Evolutionary conservation across 1,284 basidiomycete species (phyloP), one percentile per base, ranked within the genome.

Genomic region (Cutaneotrichosporon sp.): DNA sequence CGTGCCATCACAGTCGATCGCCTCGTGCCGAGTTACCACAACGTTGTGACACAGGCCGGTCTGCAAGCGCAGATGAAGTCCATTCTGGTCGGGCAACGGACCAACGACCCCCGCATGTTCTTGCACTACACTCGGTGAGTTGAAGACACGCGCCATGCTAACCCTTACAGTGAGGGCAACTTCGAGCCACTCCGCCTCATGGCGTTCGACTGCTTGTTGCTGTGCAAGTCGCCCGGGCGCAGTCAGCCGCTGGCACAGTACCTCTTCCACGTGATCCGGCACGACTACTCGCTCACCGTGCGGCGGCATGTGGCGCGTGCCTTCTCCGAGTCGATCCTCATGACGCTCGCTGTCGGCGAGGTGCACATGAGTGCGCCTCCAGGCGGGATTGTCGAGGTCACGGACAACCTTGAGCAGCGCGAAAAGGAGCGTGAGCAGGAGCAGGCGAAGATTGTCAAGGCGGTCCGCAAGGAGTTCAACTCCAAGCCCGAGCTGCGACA

Each of bases 1-100:
- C 85, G 95, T 36, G 94, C 95, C 76, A 88, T 93, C 64, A 92
- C 89, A 67, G 92, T 98, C 85, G 97, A 99, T 77, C 85, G 93
- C 60, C 83, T 99, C 18, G 95, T 99, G 59, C 92, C 97, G 3
- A 97, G 95, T 4, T 89, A 88, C 63, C 93, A 97, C 73, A 99
- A 99, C 72, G 87, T 94, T 25, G 89, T 99, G 43, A 95, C 95
- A 0, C 84, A 93, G 58, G 92, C 95, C 31, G 88, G 88, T 4
- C 81, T 97, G 55, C 90, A 95, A 85, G 93, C 92, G 71, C 87
- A 92, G 72, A 83, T 93, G 73, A 85, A 92, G 65, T 81, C 93
- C 61, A 89, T 87, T 62, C 81, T 91, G 60, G 89, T 90, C 0
- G 88, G 88, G 71, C 84, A 97, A 56, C 85, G 92, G 57, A 89